Percentiles rank a stretch among this genome's conserved stretches.
These are phyloP conservation scores for Brasilioporus rufonigricans DNA, from an alignment of 768 basidiomycete species.

Conservation along the genomic window DNA sequence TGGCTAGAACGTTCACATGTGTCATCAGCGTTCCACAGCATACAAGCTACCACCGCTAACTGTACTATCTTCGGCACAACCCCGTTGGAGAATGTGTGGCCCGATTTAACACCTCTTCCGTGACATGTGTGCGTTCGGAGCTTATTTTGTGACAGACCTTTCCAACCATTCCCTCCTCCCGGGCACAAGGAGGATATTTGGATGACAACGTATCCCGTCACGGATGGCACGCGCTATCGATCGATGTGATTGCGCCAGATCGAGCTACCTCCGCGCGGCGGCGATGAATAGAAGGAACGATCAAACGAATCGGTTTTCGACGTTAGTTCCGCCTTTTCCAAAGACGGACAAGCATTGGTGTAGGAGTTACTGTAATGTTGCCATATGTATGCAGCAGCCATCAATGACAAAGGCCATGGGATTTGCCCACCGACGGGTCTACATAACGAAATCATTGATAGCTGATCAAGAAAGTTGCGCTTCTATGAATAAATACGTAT, in stretches of 20 bases:
- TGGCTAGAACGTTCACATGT: neutral
- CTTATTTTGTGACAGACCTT: neutral
- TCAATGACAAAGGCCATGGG: constrained; percentile 7
- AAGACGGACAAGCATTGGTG: neutral
- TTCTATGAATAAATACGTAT: constrained; percentile 24
- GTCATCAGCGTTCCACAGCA: constrained; percentile 5
- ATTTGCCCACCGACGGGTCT: constrained; percentile 16
- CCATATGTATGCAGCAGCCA: constrained; percentile 5
- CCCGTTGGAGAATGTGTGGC: neutral
- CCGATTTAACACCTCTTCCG: neutral
- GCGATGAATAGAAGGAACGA: constrained; percentile 14
- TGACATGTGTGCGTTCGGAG: constrained; percentile 11
- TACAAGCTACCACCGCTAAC: neutral
- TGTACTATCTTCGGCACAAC: neutral
- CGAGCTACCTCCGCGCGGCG: constrained; percentile 20
- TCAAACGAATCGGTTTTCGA: constrained; percentile 16
- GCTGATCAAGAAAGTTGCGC: constrained; percentile 22
- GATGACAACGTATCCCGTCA: constrained; percentile 6
- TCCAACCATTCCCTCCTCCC: neutral
- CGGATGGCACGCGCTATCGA: constrained; percentile 16
- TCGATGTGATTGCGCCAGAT: constrained; percentile 17
- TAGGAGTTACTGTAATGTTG: neutral
- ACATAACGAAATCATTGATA: constrained; percentile 26
- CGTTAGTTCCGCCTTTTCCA: constrained; percentile 10
- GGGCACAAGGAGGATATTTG: neutral